Base-by-base conservation (phyloP, 768 basidiomycete species). In the Mycena alexandri region DNA sequence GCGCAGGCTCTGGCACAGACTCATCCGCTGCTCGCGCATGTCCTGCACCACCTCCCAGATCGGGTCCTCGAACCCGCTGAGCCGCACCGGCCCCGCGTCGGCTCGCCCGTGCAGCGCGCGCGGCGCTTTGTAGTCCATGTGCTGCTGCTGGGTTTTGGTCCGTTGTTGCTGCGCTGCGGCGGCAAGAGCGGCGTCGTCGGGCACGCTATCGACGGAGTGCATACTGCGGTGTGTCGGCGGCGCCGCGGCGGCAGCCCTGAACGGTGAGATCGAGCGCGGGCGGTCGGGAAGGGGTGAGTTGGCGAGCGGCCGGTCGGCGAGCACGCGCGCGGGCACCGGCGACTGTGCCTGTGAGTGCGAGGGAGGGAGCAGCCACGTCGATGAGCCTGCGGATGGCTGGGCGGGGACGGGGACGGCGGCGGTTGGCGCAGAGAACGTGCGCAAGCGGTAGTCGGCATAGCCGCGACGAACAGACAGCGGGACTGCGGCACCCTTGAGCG, bases 1-100 rank as follows among this genome's bases (percentile, higher is more conserved):
- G 64, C 96, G 83, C 75, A 96, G 80, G 77, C 93, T 97, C 82
- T 97, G 96, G 75, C 96, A 97, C 68, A 98, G 79, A 74, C 94
- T 95, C 97, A 99, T 99, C 60, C 97, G 84, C 80, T 98, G 96
- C 77, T 96, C 91, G 50, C 97, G 86, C 91, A 99, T 95, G 75
- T 96, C 94, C 79, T 96, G 94, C 56, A 98, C 83, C 1, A 98
- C 86, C 61, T 89, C 86, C 76, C 86, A 89, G 44, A 98, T 87
- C 4, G 97, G 97, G 52, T 94, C 91, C 36, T 86, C 84, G 68
- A 91, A 89, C 41, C 83, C 82, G 48, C 88, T 89, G 66, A 94
- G 78, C 50, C 83, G 80, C 19, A 84, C 84, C 5, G 94, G 93
- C 14, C 86, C 87, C 10, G 50, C 46, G 5, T 43, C 60, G 46